phyloP scores from a whole-genome alignment of 176 grass and related monocot genomes.

The Zoysia japonica region DNA sequence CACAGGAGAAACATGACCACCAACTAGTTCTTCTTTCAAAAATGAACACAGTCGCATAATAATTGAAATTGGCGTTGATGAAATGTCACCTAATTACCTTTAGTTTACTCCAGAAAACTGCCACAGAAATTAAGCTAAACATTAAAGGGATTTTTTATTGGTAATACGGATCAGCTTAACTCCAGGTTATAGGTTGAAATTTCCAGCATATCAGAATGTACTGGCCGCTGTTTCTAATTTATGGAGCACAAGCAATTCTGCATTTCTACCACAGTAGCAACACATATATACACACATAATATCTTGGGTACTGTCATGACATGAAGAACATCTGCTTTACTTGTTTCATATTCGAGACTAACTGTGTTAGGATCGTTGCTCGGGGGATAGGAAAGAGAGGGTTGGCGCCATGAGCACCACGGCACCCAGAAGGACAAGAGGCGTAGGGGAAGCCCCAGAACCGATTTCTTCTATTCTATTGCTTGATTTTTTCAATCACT shows the following conservation, averaged over 20 bases:
- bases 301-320: background rate
- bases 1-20: background rate
- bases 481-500: too few relatives aligned
- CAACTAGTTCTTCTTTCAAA: background rate
- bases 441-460: too few relatives aligned
- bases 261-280: background rate
- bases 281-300: background rate
- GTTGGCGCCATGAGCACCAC: too few relatives aligned
- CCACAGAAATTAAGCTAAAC: too few relatives aligned
- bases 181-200: background rate
- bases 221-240: background rate
- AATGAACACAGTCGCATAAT: background rate
- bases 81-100: background rate
- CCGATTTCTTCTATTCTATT: too few relatives aligned
- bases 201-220: background rate
- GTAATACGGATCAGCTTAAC: background rate
- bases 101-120: too few relatives aligned
- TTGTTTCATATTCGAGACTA: too few relatives aligned
- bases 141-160: too few relatives aligned
- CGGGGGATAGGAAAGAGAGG: too few relatives aligned
- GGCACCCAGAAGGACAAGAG: too few relatives aligned
- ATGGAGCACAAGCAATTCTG: background rate
- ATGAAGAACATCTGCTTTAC: too few relatives aligned
- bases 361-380: too few relatives aligned
- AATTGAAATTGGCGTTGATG: background rate